phyloP scores from a whole-genome alignment of 495 filamentous ascomycete genomes.

The Hyaloscypha bicolor region DNA sequence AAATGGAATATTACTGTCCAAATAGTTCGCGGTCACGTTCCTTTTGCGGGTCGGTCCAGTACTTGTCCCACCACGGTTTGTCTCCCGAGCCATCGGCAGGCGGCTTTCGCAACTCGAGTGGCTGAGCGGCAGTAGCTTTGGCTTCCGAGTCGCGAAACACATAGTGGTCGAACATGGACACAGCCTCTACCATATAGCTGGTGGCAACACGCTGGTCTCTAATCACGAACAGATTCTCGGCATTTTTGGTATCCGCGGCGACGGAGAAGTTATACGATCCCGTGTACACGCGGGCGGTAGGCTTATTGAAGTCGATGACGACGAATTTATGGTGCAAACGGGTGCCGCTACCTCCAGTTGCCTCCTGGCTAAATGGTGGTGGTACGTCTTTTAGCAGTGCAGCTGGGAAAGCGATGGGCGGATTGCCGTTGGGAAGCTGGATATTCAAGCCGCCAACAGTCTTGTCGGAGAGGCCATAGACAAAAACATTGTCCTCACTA shows the following conservation, averaged over 20 bases:
- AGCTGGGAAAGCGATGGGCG: slow-evolving; percentile 19
- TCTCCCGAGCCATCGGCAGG: background rate
- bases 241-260: slow-evolving; percentile 23
- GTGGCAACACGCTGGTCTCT: slow-evolving; percentile 23
- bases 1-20: background rate
- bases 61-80: slow-evolving; percentile 6
- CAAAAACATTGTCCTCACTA: slow-evolving; percentile 16
- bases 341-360: slow-evolving; percentile 23
- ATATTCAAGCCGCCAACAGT: slow-evolving; percentile 22
- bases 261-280: slow-evolving; percentile 24
- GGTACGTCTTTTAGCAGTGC: slow-evolving; percentile 14
- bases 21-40: slow-evolving; percentile 1
- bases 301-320: slow-evolving; percentile 25
- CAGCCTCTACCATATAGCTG: slow-evolving; percentile 23
- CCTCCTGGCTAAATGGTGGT: slow-evolving; percentile 18
- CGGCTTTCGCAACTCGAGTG: background rate
- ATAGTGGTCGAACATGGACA: slow-evolving; percentile 24
- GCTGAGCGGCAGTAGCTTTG: background rate
- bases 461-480: slow-evolving; percentile 25
- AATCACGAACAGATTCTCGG: slow-evolving; percentile 22
- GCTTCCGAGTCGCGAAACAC: slow-evolving; percentile 19
- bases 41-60: background rate
- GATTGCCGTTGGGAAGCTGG: slow-evolving; percentile 25
- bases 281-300: slow-evolving; percentile 24
- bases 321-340: slow-evolving; percentile 25